Base-by-base conservation (phyloP, 2,329 filamentous ascomycete genomes). In the Pyrenochaeta sp. region DNA sequence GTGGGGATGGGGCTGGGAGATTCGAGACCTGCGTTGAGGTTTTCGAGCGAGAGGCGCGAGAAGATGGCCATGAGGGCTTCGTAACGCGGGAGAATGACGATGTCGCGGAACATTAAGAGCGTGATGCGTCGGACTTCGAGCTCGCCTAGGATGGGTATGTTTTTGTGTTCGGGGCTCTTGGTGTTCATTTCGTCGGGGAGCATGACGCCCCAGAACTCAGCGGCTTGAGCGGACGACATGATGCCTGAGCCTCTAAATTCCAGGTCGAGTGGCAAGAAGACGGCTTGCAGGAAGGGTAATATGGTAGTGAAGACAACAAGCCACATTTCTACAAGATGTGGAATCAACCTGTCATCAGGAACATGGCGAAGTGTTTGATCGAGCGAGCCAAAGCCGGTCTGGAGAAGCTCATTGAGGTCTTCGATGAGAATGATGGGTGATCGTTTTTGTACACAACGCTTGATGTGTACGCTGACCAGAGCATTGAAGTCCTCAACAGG, bases 251-350 rank as follows among this genome's bases (percentile, higher is more conserved):
- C 94, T 39, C 90, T 87, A 67, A 99, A 96, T 67, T 99, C 94
- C 8, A 96, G 82, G 63, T 99, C 94, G 1, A 99, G 76, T 0
- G 92, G 94, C 2, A 99, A 76, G 65, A 99, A 96, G 1, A 96
- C 92, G 1, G 93, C 91, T 74, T 97, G 93, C 60, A 99, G 86
- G 65, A 96, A 97, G 0, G 94, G 94, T 4, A 97, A 74, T 24
- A 97, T 89, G 6, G 84, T 88, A 3, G 90, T 93, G 62, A 96
- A 96, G 0, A 94, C 92, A 32, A 94, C 86, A 46, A 95, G 83
- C 94, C 94, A 99, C 65, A 96, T 85, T 66, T 96, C 90, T 2
- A 96, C 93, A 1, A 99, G 78, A 42, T 90, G 85, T 0, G 90
- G 89, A 15, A 97, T 90, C n/a, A 97, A 81, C 22, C 87, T 83